phyloP scores from a whole-genome alignment of 768 basidiomycete species.

The Tulasnella sp. region DNA sequence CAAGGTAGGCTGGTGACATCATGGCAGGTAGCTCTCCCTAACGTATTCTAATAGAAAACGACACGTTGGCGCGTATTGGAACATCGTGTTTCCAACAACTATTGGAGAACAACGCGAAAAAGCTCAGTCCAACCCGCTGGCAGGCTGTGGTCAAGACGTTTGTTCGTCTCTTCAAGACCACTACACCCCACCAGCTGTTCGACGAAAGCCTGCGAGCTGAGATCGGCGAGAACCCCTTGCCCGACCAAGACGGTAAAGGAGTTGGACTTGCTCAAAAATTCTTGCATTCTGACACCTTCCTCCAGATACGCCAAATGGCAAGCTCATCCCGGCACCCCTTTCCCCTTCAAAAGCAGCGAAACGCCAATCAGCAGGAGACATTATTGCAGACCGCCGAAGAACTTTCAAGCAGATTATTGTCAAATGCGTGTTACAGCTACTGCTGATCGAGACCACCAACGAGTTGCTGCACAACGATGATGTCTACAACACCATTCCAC shows the following conservation, averaged over 20 bases:
- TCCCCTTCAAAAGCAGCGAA: conserved; percentile 58
- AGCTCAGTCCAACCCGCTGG: conserved; percentile 79
- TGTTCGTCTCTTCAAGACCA: conserved; percentile 92
- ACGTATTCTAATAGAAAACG: conserved; percentile 65
- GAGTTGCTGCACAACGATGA: conserved; percentile 87
- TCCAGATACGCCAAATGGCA: conserved; percentile 54
- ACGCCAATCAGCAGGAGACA: conserved; percentile 34
- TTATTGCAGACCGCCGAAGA: conserved; percentile 62
- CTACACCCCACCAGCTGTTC: conserved; percentile 94
- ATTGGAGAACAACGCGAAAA: conserved; percentile 83
- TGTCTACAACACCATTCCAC: conserved; percentile 89
- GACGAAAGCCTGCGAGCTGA: conserved; percentile 86
- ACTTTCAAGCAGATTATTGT: conserved; percentile 99
- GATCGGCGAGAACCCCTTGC: conserved; percentile 44
- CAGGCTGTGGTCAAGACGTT: conserved; percentile 88
- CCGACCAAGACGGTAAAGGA: not conserved
- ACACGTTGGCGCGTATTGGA: conserved; percentile 93
- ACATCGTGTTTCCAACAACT: conserved; percentile 97
- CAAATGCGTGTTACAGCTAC: conserved; percentile 94
- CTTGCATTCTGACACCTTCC: not conserved
- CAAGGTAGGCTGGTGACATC: conserved; percentile 58
- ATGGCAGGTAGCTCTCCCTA: not conserved
- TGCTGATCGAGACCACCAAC: conserved; percentile 95
- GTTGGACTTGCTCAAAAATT: not conserved
- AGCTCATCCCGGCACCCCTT: conserved; percentile 81